Evolutionary conservation across 2,329 filamentous ascomycete species (phyloP).

Genomic region (Cadophora sp.): DNA sequence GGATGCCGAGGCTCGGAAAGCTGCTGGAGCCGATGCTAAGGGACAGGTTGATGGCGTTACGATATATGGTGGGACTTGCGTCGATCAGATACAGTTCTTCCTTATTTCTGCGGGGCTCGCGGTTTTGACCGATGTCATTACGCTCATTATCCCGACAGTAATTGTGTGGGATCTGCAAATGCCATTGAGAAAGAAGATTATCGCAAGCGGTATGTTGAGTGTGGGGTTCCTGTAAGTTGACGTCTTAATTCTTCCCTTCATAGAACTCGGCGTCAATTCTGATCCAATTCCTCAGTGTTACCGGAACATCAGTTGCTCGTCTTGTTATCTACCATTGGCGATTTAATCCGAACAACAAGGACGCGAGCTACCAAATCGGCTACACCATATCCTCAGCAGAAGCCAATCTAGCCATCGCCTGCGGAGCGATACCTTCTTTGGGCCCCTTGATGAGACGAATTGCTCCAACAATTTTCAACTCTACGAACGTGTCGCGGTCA

Average conservation of each 20-base stretch:
- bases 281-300: neutral
- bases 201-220: slow-evolving; percentile 9
- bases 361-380: slow-evolving; percentile 6
- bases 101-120: slow-evolving; percentile 9
- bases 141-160: neutral
- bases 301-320: slow-evolving; percentile 10
- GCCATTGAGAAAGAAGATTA: neutral
- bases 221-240: slow-evolving; percentile 6
- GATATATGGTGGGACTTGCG: slow-evolving; percentile 8
- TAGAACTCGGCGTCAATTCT: neutral
- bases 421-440: neutral
- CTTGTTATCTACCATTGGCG: slow-evolving; percentile 13
- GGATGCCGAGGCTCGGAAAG: slow-evolving; percentile 11
- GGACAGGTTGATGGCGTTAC: slow-evolving; percentile 18
- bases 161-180: slow-evolving; percentile 16
- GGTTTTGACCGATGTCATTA: slow-evolving; percentile 8
- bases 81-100: slow-evolving; percentile 17
- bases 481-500: neutral
- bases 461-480: neutral
- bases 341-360: slow-evolving; percentile 4
- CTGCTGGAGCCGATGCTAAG: slow-evolving; percentile 7
- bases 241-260: neutral
- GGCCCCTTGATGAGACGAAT: slow-evolving; percentile 5
- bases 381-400: slow-evolving; percentile 18
- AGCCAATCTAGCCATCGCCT: slow-evolving; percentile 17